phyloP scores from a whole-genome alignment of 352 stramenopile species.

The Globisporangium megalacanthum region DNA sequence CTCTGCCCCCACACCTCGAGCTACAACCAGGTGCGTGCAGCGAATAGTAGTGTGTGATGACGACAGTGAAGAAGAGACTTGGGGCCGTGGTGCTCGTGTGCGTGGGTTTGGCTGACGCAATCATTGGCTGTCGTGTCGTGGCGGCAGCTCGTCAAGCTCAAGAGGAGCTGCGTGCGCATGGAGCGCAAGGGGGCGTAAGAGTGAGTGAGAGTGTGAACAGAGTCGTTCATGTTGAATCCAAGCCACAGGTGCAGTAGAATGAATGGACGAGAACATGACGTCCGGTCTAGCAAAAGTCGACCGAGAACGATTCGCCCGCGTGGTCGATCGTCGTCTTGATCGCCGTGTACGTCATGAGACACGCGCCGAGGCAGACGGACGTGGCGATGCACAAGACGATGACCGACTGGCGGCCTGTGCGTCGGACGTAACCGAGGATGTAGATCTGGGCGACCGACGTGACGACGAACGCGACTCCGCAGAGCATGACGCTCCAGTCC shows the following conservation, averaged over 20 bases:
- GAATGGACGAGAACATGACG: too few relatives aligned
- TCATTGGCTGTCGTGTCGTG: too few relatives aligned
- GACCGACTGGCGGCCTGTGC: constrained; percentile 41
- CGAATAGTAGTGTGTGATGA: too few relatives aligned
- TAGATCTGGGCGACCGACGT: constrained; percentile 41
- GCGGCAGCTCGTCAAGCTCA: constrained; percentile 45
- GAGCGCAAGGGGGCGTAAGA: too few relatives aligned
- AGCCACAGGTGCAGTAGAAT: too few relatives aligned
- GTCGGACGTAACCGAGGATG: constrained; percentile 46
- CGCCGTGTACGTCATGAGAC: constrained; percentile 49
- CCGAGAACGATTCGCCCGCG: constrained; percentile 26
- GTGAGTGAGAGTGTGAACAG: too few relatives aligned
- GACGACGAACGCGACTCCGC: constrained; percentile 34
- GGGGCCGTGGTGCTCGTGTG: neutral
- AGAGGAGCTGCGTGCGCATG: constrained; percentile 43
- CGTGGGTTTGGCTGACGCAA: neutral
- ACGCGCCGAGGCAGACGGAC: constrained; percentile 33
- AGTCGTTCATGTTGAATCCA: too few relatives aligned
- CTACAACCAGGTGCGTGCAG: constrained; percentile 55
- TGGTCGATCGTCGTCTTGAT: constrained; percentile 36
- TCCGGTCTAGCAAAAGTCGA: constrained; percentile 23
- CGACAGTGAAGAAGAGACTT: too few relatives aligned
- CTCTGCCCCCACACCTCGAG: constrained; percentile 57
- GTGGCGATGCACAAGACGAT: constrained; percentile 45
- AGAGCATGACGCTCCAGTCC: constrained; percentile 38